These are phyloP conservation scores for Didymosphaeria variabile DNA, from an alignment of 2,329 filamentous ascomycete genomes.

Conservation along the genomic window DNA sequence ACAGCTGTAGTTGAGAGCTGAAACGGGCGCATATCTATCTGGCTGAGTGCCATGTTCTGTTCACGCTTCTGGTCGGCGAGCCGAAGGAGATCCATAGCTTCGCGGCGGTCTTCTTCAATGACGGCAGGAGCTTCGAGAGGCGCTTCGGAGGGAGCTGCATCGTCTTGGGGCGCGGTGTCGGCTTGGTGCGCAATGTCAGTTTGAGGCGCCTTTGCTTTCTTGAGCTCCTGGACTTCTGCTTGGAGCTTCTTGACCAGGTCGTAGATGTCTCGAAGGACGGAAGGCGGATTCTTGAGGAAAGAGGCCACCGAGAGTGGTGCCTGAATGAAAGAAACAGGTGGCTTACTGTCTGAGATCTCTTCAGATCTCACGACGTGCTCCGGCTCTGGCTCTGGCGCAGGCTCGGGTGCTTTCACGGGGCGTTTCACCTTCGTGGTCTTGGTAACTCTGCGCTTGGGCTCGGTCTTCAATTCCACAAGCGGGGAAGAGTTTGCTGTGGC, in stretches of 20 bases:
- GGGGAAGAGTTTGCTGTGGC: neutral
- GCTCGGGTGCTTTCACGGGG: neutral
- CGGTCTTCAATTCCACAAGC: neutral
- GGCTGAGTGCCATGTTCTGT: neutral
- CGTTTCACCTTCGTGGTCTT: neutral
- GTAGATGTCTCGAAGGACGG: neutral
- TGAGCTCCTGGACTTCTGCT: neutral
- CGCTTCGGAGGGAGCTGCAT: neutral
- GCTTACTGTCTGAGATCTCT: slow-evolving; percentile 4
- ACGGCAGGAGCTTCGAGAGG: neutral
- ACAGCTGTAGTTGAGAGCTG: neutral
- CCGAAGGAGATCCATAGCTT: slow-evolving; percentile 6
- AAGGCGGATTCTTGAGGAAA: slow-evolving; percentile 5
- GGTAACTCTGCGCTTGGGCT: slow-evolving; percentile 1
- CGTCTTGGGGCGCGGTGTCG: neutral
- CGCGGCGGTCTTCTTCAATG: neutral
- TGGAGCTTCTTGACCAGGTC: neutral
- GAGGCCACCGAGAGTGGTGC: neutral
- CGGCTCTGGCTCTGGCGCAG: neutral
- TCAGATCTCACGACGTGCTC: neutral
- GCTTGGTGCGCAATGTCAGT: slow-evolving; percentile 2
- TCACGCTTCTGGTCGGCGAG: slow-evolving; percentile 1
- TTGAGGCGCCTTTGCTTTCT: neutral
- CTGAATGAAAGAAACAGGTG: neutral
- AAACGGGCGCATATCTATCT: neutral